A percentile compares a stretch with the other conserved stretches of the same genome.
These are phyloP conservation scores for Mortierella sp. DNA, from an alignment of 371 early-diverging fungal species.

Conservation along the genomic window DNA sequence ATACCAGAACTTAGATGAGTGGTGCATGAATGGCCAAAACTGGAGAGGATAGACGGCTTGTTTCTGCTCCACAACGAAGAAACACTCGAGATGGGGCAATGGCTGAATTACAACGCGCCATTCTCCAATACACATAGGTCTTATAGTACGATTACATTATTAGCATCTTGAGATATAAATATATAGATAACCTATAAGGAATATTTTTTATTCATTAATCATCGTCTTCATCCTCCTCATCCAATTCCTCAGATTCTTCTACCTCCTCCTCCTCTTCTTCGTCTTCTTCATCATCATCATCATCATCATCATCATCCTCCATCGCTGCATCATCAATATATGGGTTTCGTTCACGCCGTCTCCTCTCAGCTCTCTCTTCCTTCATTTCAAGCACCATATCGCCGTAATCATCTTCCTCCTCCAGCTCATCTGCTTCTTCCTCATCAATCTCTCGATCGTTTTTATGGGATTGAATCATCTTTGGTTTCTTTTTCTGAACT, in stretches of 20 bases:
- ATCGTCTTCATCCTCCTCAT: conserved; percentile 5
- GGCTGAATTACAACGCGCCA: neutral
- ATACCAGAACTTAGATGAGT: neutral
- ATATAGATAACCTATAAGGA: neutral
- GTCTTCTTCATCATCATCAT: conserved; percentile 2
- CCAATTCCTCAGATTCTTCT: neutral
- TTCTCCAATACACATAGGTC: conserved; percentile 1
- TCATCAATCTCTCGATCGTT: neutral
- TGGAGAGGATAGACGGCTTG: conserved; percentile 1
- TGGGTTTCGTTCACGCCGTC: conserved; percentile 30
- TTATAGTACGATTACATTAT: no score
- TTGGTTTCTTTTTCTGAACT: neutral
- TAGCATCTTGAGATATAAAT: no score
- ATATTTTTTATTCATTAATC: neutral
- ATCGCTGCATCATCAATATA: conserved; percentile 27
- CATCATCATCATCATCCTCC: conserved; percentile 3
- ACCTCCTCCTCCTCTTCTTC: conserved; percentile 1
- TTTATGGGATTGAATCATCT: neutral
- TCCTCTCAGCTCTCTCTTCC: conserved; percentile 30
- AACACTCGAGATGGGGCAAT: neutral
- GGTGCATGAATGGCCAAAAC: neutral
- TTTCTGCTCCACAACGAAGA: neutral
- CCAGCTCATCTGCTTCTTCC: neutral
- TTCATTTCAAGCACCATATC: conserved; percentile 22
- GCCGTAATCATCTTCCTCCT: conserved; percentile 23